phyloP scores from a whole-genome alignment of 257 asterid genomes.

The Solanum dulcamara region DNA sequence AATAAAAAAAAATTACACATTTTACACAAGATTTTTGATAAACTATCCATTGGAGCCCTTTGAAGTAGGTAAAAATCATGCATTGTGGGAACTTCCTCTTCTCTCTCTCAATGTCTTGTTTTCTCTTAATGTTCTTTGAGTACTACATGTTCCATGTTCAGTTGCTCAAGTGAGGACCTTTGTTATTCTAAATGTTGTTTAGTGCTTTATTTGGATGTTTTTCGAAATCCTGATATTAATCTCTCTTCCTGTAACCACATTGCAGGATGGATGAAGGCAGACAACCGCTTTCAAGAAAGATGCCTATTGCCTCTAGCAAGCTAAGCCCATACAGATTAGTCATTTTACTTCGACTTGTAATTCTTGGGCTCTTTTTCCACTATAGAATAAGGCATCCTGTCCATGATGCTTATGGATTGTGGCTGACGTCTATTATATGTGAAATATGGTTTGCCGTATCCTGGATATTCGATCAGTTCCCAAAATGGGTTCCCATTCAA shows the following conservation, averaged over 20 bases:
- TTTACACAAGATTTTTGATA: not conserved
- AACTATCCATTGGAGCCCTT: not conserved
- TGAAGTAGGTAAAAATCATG: not conserved
- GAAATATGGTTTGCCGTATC: constrained; percentile 98
- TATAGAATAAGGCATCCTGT: constrained; percentile 89
- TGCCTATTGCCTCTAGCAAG: constrained; percentile 84
- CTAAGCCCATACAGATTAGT: constrained; percentile 82
- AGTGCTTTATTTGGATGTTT: not conserved
- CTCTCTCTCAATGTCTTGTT: not conserved
- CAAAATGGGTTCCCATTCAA: constrained; percentile 81
- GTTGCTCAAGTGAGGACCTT: not conserved
- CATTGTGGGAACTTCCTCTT: not conserved
- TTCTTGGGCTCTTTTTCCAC: constrained; percentile 87
- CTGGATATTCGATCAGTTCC: constrained; percentile 93
- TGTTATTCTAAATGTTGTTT: not conserved
- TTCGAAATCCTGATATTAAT: not conserved
- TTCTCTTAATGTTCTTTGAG: not conserved
- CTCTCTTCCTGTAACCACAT: not conserved
- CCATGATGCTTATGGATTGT: constrained; percentile 77
- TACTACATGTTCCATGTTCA: not conserved
- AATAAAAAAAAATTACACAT: not conserved
- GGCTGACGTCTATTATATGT: constrained; percentile 87
- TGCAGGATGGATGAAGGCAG: constrained; percentile 97
- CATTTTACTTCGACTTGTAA: constrained; percentile 66
- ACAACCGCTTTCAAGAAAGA: constrained; percentile 92